Conservation (phyloP, 2,329 filamentous ascomycete genomes). For the Fusarium sp. region DNA sequence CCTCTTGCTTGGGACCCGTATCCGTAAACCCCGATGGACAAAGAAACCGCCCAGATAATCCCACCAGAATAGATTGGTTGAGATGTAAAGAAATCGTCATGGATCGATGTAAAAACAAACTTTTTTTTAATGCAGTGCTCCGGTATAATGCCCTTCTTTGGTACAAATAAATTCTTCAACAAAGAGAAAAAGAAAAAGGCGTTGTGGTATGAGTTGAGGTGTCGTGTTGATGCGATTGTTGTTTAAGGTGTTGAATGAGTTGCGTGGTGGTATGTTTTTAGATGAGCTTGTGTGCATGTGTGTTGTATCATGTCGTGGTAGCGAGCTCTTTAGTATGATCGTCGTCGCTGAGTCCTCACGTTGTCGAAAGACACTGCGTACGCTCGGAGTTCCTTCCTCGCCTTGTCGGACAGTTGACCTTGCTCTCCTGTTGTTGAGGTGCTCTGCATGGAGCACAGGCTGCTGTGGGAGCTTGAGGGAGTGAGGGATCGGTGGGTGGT, state of each 20-base stretch:
- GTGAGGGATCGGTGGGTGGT: constrained; percentile 60
- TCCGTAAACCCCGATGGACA: constrained; percentile 38
- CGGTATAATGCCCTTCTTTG: constrained; percentile 59
- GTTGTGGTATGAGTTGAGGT: constrained; percentile 34
- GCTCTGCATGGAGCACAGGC: constrained; percentile 82
- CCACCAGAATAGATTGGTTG: constrained; percentile 28
- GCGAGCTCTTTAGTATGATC: constrained; percentile 60
- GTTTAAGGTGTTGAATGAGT: constrained; percentile 44
- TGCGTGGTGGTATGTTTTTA: constrained; percentile 44
- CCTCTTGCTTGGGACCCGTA: constrained; percentile 40
- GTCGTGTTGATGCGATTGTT: constrained; percentile 33
- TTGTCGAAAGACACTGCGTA: constrained; percentile 93
- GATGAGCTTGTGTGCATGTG: constrained; percentile 4
- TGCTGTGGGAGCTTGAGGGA: constrained; percentile 84
- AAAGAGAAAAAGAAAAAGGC: constrained; percentile 37
- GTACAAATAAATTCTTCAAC: constrained; percentile 53
- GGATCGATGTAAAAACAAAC: constrained; percentile 43
- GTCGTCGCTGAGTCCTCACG: constrained; percentile 69
- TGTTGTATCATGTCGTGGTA: constrained; percentile 19
- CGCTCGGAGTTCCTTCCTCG: constrained; percentile 81
- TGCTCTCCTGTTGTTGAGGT: constrained; percentile 64
- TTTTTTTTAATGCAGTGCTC: constrained; percentile 63
- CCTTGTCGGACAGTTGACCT: constrained; percentile 76
- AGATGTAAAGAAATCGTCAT: constrained; percentile 38
- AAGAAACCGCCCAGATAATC: constrained; percentile 42